Evolutionary conservation across 495 filamentous ascomycete species (phyloP).

Genomic region (Extremus antarcticus): DNA sequence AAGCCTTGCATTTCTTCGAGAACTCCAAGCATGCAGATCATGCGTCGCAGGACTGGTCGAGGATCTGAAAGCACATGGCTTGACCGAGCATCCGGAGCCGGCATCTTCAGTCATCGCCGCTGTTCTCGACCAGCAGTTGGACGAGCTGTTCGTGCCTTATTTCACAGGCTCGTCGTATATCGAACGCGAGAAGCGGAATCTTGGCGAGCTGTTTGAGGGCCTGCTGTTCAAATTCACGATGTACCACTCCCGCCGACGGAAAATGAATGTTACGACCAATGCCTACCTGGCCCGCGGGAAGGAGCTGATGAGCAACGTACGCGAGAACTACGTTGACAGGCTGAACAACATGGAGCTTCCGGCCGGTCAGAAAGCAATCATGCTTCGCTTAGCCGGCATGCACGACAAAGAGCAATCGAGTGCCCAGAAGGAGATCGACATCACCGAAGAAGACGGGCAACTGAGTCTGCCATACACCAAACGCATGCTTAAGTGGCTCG

Average conservation of each 20-base stretch:
- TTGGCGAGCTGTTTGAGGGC: conserved; percentile 89
- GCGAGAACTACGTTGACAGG: conserved; percentile 72
- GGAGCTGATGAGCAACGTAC: conserved; percentile 68
- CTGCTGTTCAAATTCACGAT: conserved; percentile 90
- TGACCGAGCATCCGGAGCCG: conserved; percentile 89
- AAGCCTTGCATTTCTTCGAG: conserved; percentile 81
- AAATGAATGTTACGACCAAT: conserved; percentile 48
- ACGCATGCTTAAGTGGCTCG: conserved; percentile 95
- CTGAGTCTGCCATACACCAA: conserved; percentile 78
- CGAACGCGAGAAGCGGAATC: conserved; percentile 76
- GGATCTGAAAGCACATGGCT: conserved; percentile 83
- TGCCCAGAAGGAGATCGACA: conserved; percentile 51
- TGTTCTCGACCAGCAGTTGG: conserved; percentile 86
- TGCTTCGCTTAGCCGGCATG: conserved; percentile 72
- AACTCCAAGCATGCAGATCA: conserved; percentile 74
- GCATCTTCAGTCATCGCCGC: conserved; percentile 77
- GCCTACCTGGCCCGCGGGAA: conserved; percentile 84
- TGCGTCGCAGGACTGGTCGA: conserved; percentile 81
- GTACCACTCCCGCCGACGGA: conserved; percentile 77
- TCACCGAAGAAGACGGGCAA: conserved; percentile 77
- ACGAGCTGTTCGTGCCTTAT: conserved; percentile 93
- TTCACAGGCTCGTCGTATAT: conserved; percentile 91
- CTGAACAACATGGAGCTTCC: conserved; percentile 79
- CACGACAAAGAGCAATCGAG: conserved; percentile 36
- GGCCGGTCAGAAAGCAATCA: conserved; percentile 70